Base-by-base conservation (phyloP, 2,329 filamentous ascomycete species). In the Colletotrichum somersetense region DNA sequence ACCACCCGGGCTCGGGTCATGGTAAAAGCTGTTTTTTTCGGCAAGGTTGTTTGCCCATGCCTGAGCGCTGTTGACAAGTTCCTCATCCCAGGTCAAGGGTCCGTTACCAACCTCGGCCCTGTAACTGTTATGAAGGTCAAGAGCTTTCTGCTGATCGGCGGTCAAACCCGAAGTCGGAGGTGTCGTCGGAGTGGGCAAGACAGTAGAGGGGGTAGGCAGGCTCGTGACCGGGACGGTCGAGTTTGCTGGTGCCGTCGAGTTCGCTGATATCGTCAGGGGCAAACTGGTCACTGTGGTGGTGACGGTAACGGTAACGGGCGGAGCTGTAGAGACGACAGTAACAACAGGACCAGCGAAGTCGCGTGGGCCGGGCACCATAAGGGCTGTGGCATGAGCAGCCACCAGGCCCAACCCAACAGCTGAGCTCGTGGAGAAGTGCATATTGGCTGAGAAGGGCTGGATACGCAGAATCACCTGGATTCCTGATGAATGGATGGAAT, bases 1-100 rank as follows among this genome's bases (percentile, higher is more conserved):
- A 35, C 64, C 64, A 40, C 38, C 52, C 4, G 62, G 12, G 56
- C 44, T 55, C 4, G 1, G 3, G 46, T 23, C 56, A 16, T 67
- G 65, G 20, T 20, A 48, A 18, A 67, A 18, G 10, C 18, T 26
- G 26, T 46, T 46, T 5, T 44, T n/a, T 10, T 26, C 5, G 16
- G 56, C 53, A 18, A 67, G 57, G 23, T 62, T 16, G 14, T 67
- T 3, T 14, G 65, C 65, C 65, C 65, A 67, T 23, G 7, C 23
- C 26, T 67, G 46, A 18, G 65, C 65, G 14, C 23, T 30, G 33
- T 46, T 26, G 56, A 48, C 57, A 11, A 67, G 48, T 1, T 20
- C 57, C 8, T 11, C 38, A 26, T 67, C 65, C 65, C 65, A 67
- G 12, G 16, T n/a, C 35, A 67, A 11, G 18, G 14, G 18, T 16